Conservation (phyloP, 768 basidiomycete species). For the Crassisporium funariophilum region DNA sequence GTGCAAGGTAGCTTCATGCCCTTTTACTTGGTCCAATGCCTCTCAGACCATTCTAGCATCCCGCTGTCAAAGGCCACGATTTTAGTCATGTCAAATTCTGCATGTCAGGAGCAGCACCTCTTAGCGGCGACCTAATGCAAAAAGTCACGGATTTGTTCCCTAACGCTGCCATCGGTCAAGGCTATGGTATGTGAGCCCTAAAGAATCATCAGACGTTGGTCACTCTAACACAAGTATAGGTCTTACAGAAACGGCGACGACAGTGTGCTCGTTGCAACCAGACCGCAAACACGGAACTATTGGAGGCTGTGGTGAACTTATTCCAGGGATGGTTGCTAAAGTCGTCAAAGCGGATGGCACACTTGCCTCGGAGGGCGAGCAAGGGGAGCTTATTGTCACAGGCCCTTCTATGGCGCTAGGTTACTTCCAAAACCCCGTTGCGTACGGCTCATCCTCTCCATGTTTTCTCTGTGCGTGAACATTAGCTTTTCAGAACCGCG, state of each 20-base stretch:
- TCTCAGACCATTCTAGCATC: constrained; percentile 41
- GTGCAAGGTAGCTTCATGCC: constrained; percentile 53
- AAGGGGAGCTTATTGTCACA: constrained; percentile 62
- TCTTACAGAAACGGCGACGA: constrained; percentile 64
- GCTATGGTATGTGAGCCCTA: constrained; percentile 46
- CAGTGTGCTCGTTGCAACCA: constrained; percentile 48
- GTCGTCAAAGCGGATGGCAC: constrained; percentile 62
- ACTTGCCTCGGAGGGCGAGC: constrained; percentile 56
- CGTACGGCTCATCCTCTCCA: constrained; percentile 41
- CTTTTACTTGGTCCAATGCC: not conserved
- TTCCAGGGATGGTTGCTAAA: constrained; percentile 58
- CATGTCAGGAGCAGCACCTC: constrained; percentile 64
- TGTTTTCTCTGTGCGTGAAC: not conserved
- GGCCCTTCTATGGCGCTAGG: constrained; percentile 62
- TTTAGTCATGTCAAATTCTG: constrained; percentile 53
- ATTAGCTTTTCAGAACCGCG: constrained; percentile 44
- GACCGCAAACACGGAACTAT: constrained; percentile 46
- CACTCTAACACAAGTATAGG: constrained; percentile 37
- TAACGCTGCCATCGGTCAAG: constrained; percentile 65
- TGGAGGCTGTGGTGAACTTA: constrained; percentile 58
- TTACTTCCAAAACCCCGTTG: constrained; percentile 59
- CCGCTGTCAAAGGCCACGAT: constrained; percentile 49
- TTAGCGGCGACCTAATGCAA: constrained; percentile 56
- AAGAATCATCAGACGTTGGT: not conserved
- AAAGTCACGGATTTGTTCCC: constrained; percentile 50